A percentile compares a stretch with the other conserved stretches of the same genome.
Conservation (phyloP, 805 yeast genomes). For the Lipomyces kockii region DNA sequence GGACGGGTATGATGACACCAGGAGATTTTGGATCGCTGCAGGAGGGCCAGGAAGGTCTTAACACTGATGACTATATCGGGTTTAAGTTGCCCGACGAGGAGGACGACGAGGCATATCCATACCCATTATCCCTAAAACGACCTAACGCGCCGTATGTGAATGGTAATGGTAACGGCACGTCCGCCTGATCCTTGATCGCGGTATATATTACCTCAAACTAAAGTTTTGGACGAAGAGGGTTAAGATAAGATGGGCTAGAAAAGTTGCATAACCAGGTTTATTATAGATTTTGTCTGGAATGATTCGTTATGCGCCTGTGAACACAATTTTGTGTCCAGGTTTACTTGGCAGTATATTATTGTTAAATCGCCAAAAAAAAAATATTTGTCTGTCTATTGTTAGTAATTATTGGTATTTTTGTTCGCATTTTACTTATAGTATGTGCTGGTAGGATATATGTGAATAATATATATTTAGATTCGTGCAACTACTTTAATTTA, state of each 20-base stretch:
- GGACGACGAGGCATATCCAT: conserved; percentile 42
- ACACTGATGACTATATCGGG: conserved; percentile 73
- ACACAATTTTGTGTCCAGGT: neutral
- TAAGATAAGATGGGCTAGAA: neutral
- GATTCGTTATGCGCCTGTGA: neutral
- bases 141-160: conserved; percentile 13
- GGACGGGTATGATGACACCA: conserved; percentile 85
- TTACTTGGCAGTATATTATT: no score
- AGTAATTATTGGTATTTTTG: no score
- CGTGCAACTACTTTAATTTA: no score
- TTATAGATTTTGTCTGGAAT: neutral
- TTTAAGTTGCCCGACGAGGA: conserved; percentile 50
- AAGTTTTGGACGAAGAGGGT: neutral
- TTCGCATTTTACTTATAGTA: no score
- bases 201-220: neutral
- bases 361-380: no score
- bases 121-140: conserved; percentile 38
- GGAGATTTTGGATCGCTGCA: conserved; percentile 97
- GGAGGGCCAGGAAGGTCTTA: conserved; percentile 74
- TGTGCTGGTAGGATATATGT: no score
- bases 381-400: no score
- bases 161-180: conserved; percentile 15
- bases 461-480: no score
- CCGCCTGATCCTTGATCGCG: neutral
- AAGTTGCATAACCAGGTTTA: neutral